Evolutionary conservation across 2,329 filamentous ascomycete genomes (phyloP).

Genomic region (Xylaria sp.): DNA sequence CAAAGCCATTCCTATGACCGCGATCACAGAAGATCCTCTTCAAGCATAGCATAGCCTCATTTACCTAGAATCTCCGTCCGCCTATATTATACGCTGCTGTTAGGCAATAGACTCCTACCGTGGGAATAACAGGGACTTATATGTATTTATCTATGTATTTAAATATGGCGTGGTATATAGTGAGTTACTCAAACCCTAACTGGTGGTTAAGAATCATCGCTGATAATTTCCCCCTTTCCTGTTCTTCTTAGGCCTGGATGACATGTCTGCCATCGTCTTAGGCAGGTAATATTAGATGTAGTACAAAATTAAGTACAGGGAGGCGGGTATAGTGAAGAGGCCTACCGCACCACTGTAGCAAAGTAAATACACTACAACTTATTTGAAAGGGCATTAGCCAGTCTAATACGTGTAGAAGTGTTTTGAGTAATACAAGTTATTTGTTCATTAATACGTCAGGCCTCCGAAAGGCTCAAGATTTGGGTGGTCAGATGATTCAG

Average conservation of each 20-base stretch:
- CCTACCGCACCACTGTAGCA: background rate
- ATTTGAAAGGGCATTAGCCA: background rate
- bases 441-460: slow-evolving; percentile 1
- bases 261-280: too few relatives aligned
- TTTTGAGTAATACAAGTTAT: background rate
- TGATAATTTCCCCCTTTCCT: too few relatives aligned
- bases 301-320: background rate
- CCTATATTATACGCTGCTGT: background rate
- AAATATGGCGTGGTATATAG: too few relatives aligned
- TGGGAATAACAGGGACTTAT: background rate
- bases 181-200: too few relatives aligned
- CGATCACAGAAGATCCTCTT: background rate
- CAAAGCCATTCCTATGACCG: background rate
- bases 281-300: too few relatives aligned
- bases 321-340: background rate
- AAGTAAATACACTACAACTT: background rate
- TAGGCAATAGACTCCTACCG: background rate
- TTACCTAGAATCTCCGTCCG: background rate
- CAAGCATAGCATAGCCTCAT: background rate
- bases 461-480: background rate
- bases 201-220: too few relatives aligned
- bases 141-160: background rate
- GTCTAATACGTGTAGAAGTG: background rate
- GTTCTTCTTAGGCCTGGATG: too few relatives aligned
- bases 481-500: background rate